Evolutionary conservation across 2,329 filamentous ascomycete species (phyloP).

Genomic region (Pyrenophora seminiperda): DNA sequence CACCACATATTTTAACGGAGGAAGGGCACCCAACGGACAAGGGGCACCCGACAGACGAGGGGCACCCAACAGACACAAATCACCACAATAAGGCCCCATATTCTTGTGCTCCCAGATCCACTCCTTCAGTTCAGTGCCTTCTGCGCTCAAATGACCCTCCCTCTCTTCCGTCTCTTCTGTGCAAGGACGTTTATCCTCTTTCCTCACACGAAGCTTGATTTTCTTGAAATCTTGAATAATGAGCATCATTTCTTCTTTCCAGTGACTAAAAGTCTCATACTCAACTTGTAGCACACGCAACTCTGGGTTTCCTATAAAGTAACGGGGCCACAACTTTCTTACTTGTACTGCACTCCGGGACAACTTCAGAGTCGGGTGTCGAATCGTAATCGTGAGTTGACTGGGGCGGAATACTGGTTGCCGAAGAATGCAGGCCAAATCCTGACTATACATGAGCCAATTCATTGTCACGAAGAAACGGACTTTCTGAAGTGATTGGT

Average conservation of each 20-base stretch:
- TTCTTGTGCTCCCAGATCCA: constrained; percentile 19
- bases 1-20: constrained; percentile 15
- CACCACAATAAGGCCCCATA: too few species aligned
- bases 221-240: constrained; percentile 18
- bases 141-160: constrained; percentile 17
- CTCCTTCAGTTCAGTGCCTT: constrained; percentile 11
- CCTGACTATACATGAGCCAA: constrained; percentile 9
- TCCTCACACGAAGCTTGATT: constrained; percentile 9
- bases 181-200: background rate
- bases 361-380: too few species aligned
- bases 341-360: too few species aligned
- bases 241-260: constrained; percentile 19
- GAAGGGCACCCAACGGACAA: too few species aligned
- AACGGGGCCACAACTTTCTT: constrained; percentile 5
- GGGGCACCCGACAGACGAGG: too few species aligned
- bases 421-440: background rate
- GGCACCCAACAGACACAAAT: too few species aligned
- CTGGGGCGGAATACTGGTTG: constrained; percentile 8
- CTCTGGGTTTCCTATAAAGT: constrained; percentile 5
- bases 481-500: constrained; percentile 10
- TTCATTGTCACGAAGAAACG: constrained; percentile 19
- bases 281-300: constrained; percentile 16
- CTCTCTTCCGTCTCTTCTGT: background rate
- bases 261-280: constrained; percentile 17
- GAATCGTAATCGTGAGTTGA: constrained; percentile 53